A percentile compares a stretch with the other conserved stretches of the same genome.
These are phyloP conservation scores for Collariella sp. DNA, from an alignment of 495 filamentous ascomycete genomes.

Conservation along the genomic window DNA sequence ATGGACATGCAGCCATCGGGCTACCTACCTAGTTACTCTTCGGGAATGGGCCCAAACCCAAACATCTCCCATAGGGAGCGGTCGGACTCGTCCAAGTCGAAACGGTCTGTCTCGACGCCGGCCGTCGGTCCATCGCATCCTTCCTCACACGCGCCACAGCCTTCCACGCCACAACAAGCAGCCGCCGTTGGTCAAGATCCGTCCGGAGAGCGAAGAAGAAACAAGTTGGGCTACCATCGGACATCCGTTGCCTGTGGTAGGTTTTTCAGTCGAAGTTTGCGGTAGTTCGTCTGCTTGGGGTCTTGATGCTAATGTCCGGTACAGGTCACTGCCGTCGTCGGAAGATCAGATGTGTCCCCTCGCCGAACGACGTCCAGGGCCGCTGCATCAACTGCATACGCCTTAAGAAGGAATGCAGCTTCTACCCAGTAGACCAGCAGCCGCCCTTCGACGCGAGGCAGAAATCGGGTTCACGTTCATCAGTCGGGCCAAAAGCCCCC, in stretches of 20 bases:
- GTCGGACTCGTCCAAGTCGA: constrained; percentile 41
- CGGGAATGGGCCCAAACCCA: constrained; percentile 32
- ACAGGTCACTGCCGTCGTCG: constrained; percentile 87
- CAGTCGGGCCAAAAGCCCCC: constrained; percentile 32
- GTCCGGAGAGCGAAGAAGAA: constrained; percentile 76
- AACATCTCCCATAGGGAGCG: constrained; percentile 26
- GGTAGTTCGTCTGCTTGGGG: neutral
- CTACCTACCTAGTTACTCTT: constrained; percentile 35
- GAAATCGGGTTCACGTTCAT: constrained; percentile 32
- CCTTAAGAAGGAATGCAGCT: constrained; percentile 91
- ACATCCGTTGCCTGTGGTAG: constrained; percentile 96
- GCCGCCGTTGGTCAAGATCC: constrained; percentile 23
- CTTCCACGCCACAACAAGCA: constrained; percentile 17
- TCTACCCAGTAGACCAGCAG: constrained; percentile 85
- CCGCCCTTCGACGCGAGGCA: constrained; percentile 42
- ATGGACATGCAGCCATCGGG: constrained; percentile 36
- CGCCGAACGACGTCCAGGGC: constrained; percentile 66
- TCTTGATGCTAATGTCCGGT: constrained; percentile 11
- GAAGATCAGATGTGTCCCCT: constrained; percentile 88
- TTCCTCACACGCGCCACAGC: constrained; percentile 31
- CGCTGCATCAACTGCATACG: constrained; percentile 95
- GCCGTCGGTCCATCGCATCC: constrained; percentile 49
- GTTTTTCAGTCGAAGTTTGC: constrained; percentile 30
- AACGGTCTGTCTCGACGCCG: constrained; percentile 58
- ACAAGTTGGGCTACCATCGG: constrained; percentile 94